A percentile compares a stretch with the other conserved stretches of the same genome.
phyloP scores from a whole-genome alignment of 2,329 filamentous ascomycete genomes.

The Beauveria sp. region DNA sequence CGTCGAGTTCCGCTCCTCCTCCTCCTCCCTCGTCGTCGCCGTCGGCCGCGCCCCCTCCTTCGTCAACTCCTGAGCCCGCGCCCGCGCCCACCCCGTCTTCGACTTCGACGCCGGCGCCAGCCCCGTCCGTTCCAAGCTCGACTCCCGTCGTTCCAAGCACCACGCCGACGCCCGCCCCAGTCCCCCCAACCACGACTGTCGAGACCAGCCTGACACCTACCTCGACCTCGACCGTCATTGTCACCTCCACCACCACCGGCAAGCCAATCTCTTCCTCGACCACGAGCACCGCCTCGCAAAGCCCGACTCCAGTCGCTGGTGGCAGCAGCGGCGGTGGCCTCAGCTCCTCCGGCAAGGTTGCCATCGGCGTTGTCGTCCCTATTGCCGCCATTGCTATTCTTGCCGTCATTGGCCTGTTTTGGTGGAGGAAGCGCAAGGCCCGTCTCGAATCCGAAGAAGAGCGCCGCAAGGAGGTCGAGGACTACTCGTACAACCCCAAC shows the following conservation, averaged over 20 bases:
- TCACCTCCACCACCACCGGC: constrained; percentile 21
- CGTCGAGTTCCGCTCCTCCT: neutral
- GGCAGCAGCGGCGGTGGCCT: constrained; percentile 38
- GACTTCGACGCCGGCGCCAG: neutral
- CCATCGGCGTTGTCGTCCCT: constrained; percentile 88
- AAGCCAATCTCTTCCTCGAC: constrained; percentile 17
- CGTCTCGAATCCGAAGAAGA: constrained; percentile 79
- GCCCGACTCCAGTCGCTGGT: constrained; percentile 20
- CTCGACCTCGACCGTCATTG: constrained; percentile 19
- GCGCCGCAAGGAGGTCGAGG: constrained; percentile 90
- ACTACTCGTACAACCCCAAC: constrained; percentile 98
- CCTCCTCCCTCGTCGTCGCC: neutral
- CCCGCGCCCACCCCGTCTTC: constrained; percentile 8
- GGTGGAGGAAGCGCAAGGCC: constrained; percentile 85
- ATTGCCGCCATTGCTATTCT: constrained; percentile 81
- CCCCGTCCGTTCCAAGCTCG: neutral
- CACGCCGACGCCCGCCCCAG: constrained; percentile 7
- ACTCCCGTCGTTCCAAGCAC: neutral
- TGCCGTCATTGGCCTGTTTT: constrained; percentile 66
- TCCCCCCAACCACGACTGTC: neutral
- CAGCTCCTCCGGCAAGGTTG: constrained; percentile 63
- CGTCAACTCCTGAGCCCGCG: neutral
- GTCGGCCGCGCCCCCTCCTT: neutral
- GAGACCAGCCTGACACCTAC: constrained; percentile 6
- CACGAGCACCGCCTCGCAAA: constrained; percentile 21